These are phyloP conservation scores for Botryococcus braunii DNA, from an alignment of 163 green algal genomes.

Conservation along the genomic window DNA sequence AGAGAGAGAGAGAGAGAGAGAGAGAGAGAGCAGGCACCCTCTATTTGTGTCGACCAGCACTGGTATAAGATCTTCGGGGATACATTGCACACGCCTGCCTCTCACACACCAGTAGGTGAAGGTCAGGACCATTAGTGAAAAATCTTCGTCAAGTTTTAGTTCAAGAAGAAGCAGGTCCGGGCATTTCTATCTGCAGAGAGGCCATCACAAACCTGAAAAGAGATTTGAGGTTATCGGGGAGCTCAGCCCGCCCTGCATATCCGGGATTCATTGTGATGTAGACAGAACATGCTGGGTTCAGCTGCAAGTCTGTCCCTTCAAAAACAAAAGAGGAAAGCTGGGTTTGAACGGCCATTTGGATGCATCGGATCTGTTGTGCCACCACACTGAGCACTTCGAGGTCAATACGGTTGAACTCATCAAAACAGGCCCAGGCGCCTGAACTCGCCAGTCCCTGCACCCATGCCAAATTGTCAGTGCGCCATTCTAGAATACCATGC, in stretches of 20 bases:
- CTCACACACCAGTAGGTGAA: too few relatives aligned
- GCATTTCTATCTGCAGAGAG: too few relatives aligned
- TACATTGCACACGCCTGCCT: too few relatives aligned
- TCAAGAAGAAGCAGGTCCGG: too few relatives aligned
- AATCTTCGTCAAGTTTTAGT: too few relatives aligned
- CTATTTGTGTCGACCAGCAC: too few relatives aligned
- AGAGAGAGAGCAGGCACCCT: too few relatives aligned
- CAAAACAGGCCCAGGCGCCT: slow-evolving; percentile 54
- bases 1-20: too few relatives aligned
- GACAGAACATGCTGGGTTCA: slow-evolving; percentile 29
- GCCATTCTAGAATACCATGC: too few relatives aligned
- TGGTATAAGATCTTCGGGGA: too few relatives aligned
- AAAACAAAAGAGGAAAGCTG: slow-evolving; percentile 45
- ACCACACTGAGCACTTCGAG: slow-evolving; percentile 38
- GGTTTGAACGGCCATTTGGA: slow-evolving; percentile 56
- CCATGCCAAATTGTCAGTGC: too few relatives aligned
- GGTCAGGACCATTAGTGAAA: too few relatives aligned
- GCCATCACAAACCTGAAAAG: slow-evolving; percentile 6
- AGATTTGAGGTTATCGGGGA: slow-evolving; percentile 51
- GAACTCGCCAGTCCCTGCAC: slow-evolving; percentile 48
- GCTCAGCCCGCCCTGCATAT: slow-evolving; percentile 41
- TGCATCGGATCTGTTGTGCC: slow-evolving; percentile 58
- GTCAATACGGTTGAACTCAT: slow-evolving; percentile 31
- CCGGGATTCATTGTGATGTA: slow-evolving; percentile 67
- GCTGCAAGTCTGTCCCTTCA: slow-evolving; percentile 56